Conservation (phyloP, 176 grass and related monocot genomes). For the Canna indica region DNA sequence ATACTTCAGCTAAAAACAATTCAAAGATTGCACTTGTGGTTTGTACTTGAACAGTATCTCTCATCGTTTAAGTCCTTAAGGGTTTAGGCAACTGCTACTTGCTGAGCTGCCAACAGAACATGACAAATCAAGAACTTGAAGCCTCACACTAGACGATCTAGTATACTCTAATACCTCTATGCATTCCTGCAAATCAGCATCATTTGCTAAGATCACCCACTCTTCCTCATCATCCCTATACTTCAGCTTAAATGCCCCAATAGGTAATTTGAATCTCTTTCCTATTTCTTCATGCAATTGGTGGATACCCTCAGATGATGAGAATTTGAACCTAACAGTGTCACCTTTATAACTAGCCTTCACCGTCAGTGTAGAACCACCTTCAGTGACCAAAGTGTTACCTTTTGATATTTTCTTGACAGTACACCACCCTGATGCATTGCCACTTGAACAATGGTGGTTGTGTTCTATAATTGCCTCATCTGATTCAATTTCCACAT, state of each 20-base stretch:
- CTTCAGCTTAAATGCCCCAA: conserved; percentile 61
- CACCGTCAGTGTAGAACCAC: conserved; percentile 31
- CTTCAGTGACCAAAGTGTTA: neutral
- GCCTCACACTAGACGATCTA: conserved; percentile 38
- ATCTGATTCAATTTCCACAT: neutral
- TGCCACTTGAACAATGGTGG: conserved; percentile 64
- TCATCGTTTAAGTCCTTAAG: no score
- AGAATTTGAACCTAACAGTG: conserved; percentile 70
- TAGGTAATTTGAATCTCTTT: conserved; percentile 59
- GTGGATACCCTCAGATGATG: conserved; percentile 40
- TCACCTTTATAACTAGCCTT: conserved; percentile 78
- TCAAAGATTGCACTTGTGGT: no score
- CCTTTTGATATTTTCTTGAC: conserved; percentile 37
- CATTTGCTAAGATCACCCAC: conserved; percentile 69
- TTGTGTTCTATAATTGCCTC: conserved; percentile 41
- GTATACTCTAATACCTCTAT: conserved; percentile 62
- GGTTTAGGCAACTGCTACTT: conserved; percentile 41
- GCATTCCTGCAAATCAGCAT: conserved; percentile 71
- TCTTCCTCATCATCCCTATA: conserved; percentile 87
- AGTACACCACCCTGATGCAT: conserved; percentile 44
- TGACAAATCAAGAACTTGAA: conserved; percentile 43
- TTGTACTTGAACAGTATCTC: no score
- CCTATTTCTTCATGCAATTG: conserved; percentile 54
- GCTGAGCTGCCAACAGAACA: conserved; percentile 35
- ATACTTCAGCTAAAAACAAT: neutral